Evolutionary conservation across 2,329 filamentous ascomycete species (phyloP).

Genomic region (Colletotrichum sp.): DNA sequence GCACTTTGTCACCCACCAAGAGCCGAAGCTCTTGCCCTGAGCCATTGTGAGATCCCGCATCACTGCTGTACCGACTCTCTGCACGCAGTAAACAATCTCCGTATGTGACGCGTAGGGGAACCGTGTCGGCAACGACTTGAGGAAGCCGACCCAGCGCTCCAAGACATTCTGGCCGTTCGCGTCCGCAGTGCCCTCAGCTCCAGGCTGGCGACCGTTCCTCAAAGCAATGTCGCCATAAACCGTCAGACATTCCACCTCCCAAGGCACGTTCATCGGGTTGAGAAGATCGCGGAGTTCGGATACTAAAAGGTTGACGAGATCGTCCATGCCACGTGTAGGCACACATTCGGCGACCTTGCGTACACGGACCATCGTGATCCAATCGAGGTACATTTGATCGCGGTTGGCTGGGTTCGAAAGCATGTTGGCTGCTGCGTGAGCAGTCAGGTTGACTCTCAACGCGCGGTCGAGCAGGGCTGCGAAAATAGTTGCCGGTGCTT

Average conservation of each 20-base stretch:
- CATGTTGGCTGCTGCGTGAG: slow-evolving; percentile 93
- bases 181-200: slow-evolving; percentile 39
- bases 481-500: slow-evolving; percentile 88
- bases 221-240: slow-evolving; percentile 63
- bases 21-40: slow-evolving; percentile 81
- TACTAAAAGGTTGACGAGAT: slow-evolving; percentile 66
- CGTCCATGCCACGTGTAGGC: slow-evolving; percentile 68
- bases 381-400: slow-evolving; percentile 95
- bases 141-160: slow-evolving; percentile 78
- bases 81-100: slow-evolving; percentile 78
- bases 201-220: slow-evolving; percentile 49
- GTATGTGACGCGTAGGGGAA: slow-evolving; percentile 78
- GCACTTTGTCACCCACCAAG: slow-evolving; percentile 95
- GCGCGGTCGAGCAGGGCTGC: slow-evolving; percentile 85
- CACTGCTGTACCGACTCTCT: slow-evolving; percentile 76
- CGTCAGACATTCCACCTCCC: slow-evolving; percentile 67
- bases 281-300: slow-evolving; percentile 74
- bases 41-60: slow-evolving; percentile 82
- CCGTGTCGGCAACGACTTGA: slow-evolving; percentile 69
- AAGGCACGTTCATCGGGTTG: slow-evolving; percentile 69
- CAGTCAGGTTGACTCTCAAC: slow-evolving; percentile 89
- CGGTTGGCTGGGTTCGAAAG: slow-evolving; percentile 87
- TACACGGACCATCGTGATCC: slow-evolving; percentile 71
- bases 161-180: slow-evolving; percentile 68
- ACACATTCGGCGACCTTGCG: slow-evolving; percentile 69